Evolutionary conservation across 768 basidiomycete species (phyloP).

Genomic region (Candolleomyces eurysporus): DNA sequence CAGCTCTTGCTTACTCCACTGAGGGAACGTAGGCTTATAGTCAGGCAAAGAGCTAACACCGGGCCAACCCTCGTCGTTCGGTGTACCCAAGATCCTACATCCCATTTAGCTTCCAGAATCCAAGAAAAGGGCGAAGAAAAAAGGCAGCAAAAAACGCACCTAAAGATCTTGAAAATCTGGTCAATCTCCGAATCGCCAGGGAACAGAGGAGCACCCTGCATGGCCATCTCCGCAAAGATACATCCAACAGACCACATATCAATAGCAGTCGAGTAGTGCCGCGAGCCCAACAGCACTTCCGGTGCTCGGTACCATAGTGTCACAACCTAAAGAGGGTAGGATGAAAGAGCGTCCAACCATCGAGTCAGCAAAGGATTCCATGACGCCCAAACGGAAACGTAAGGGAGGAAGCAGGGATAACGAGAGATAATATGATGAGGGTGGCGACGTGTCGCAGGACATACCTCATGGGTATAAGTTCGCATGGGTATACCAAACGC

Average conservation of each 20-base stretch:
- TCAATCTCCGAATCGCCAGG: constrained; percentile 99
- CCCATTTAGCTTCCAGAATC: neutral
- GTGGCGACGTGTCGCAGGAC: constrained; percentile 1
- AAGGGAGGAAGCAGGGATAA: neutral
- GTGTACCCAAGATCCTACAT: constrained; percentile 87
- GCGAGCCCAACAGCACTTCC: constrained; percentile 91
- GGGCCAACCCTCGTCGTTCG: constrained; percentile 89
- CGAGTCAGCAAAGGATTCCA: neutral
- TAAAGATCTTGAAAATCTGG: constrained; percentile 99
- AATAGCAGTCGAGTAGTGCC: constrained; percentile 96
- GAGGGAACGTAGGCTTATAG: constrained; percentile 96
- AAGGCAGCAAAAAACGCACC: constrained; percentile 45
- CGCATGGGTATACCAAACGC: constrained; percentile 98
- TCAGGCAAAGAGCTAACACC: constrained; percentile 86
- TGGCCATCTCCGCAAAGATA: constrained; percentile 98
- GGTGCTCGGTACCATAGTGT: constrained; percentile 99
- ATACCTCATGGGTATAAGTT: constrained; percentile 98
- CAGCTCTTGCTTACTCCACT: constrained; percentile 84
- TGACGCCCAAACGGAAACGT: too few species aligned
- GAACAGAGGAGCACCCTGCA: constrained; percentile 87
- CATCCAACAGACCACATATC: constrained; percentile 99
- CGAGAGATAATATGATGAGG: constrained; percentile 1
- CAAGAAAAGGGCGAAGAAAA: neutral
- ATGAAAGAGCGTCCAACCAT: neutral
- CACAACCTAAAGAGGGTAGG: constrained; percentile 66